phyloP scores from a whole-genome alignment of 2,329 filamentous ascomycete genomes.

The Pseudocercospora fuligena region DNA sequence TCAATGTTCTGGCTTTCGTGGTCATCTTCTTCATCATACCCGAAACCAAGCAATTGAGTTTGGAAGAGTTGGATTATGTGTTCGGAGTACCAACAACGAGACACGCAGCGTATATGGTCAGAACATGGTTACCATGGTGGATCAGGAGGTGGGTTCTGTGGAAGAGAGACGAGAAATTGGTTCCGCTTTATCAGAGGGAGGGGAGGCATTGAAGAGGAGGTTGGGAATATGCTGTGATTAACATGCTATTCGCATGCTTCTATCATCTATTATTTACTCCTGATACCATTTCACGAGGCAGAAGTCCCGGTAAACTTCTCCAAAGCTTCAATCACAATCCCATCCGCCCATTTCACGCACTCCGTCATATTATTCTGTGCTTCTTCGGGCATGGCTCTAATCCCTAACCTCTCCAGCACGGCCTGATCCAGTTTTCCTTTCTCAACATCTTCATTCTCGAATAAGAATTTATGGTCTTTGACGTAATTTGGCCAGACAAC shows the following conservation, averaged over 20 bases:
- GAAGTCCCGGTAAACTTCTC: slow-evolving; percentile 18
- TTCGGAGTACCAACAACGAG: slow-evolving; percentile 39
- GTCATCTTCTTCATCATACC: slow-evolving; percentile 66
- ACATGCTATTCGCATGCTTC: no score
- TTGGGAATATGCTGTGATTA: no score
- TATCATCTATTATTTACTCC: no score
- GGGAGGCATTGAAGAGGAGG: background rate
- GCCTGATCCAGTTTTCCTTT: slow-evolving; percentile 54
- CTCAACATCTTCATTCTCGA: slow-evolving; percentile 71
- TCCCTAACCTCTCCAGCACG: slow-evolving; percentile 40
- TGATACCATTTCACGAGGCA: no score
- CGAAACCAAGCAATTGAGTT: slow-evolving; percentile 51
- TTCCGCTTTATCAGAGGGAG: slow-evolving; percentile 14
- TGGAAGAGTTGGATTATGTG: slow-evolving; percentile 54
- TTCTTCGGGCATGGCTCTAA: slow-evolving; percentile 38
- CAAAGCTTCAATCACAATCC: slow-evolving; percentile 33
- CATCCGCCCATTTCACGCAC: slow-evolving; percentile 46
- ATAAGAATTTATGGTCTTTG: slow-evolving; percentile 78
- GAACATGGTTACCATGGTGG: slow-evolving; percentile 17
- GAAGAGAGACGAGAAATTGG: slow-evolving; percentile 4
- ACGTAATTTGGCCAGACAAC: slow-evolving; percentile 97
- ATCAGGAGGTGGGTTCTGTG: slow-evolving; percentile 17
- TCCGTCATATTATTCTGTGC: slow-evolving; percentile 41
- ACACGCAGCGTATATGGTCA: slow-evolving; percentile 18
- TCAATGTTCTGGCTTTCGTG: slow-evolving; percentile 65